Evolutionary conservation across 805 yeast genomes (phyloP), one percentile per base, ranked within the genome.

Genomic region (Maudiozyma bulderi): DNA sequence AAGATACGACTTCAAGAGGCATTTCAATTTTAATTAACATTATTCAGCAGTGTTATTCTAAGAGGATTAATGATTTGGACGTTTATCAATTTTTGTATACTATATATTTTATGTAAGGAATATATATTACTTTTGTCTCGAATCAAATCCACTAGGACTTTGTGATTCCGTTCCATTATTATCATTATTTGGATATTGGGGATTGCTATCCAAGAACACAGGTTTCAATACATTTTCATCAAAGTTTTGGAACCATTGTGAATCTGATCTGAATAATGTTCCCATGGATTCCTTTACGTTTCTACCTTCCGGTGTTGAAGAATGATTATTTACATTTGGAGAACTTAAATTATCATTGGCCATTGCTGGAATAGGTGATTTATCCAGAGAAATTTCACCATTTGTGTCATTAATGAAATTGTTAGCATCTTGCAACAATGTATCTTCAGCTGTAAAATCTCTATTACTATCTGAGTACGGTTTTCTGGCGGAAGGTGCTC

Each of bases 181-280:
- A 20, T 29, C 42, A 39, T 39, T 39, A 11, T 8, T 39, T 8
- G 20, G 14, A 35, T 35, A 29, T 33, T 46, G 38, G 8, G 44
- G 37, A 31, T 20, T 54, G 51, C 70, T 73, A 57, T 91, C 98
- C 50, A 90, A 74, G 47, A 91, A 75, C 0, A 88, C 96, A 1
- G 97, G 97, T 65, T 90, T 90, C 58, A 93, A 73, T 26, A 93
- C 93, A 62, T 87, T 87, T 58, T 93, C 96, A 63, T 93, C 99
- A 61, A 93, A 87, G 57, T 80, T 84, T 20, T 87, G 84, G 65
- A 93, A 93, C 98, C 99, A 91, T 62, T 78, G 82, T 9, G 90
- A 85, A 49, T 64, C 67, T 29, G 66, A 50, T 20, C 53, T 55
- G 40, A 62, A 62, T 30, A 65, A 49, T 9, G 53, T 59, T 20